Evolutionary conservation across 345 rosid genomes (phyloP).

Genomic region (Melastoma malabathricum): DNA sequence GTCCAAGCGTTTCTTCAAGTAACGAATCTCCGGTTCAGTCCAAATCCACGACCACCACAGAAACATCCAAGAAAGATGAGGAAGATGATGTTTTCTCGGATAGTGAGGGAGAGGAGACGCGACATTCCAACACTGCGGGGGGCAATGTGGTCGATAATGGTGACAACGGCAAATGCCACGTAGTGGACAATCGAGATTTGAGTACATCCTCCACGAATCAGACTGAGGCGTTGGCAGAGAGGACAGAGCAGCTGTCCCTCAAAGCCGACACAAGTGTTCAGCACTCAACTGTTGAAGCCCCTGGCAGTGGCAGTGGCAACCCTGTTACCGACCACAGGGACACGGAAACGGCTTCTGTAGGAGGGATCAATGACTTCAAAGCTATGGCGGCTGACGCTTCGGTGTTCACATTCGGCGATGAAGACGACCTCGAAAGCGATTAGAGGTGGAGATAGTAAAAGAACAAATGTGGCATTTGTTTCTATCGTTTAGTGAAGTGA

Average conservation of each 20-base stretch:
- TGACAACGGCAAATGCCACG: not conserved
- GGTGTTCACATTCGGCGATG: conserved; percentile 78
- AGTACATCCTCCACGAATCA: conserved; percentile 12
- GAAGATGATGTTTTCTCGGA: conserved; percentile 79
- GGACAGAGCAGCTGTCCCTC: conserved; percentile 15
- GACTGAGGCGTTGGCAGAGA: conserved; percentile 10
- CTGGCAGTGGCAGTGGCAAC: conserved; percentile 9
- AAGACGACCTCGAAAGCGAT: conserved; percentile 72
- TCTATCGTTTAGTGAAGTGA: too few species aligned
- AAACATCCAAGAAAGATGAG: conserved; percentile 16
- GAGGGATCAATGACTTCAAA: conserved; percentile 46
- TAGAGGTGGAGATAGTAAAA: conserved; percentile 9
- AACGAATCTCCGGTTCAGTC: conserved; percentile 9
- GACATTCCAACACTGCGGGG: conserved; percentile 20
- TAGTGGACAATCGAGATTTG: not conserved
- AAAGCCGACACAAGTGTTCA: conserved; percentile 5
- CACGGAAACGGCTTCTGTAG: conserved; percentile 15
- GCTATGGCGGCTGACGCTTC: conserved; percentile 87
- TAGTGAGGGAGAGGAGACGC: conserved; percentile 52
- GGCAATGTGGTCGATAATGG: conserved; percentile 7
- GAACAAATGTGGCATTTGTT: not conserved
- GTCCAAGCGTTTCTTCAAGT: conserved; percentile 15
- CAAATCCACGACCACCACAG: conserved; percentile 1
- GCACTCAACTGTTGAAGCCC: conserved; percentile 10
- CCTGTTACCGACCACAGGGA: not conserved